phyloP scores from a whole-genome alignment of 2,329 filamentous ascomycete species.

The Aspergillus costaricaensis region DNA sequence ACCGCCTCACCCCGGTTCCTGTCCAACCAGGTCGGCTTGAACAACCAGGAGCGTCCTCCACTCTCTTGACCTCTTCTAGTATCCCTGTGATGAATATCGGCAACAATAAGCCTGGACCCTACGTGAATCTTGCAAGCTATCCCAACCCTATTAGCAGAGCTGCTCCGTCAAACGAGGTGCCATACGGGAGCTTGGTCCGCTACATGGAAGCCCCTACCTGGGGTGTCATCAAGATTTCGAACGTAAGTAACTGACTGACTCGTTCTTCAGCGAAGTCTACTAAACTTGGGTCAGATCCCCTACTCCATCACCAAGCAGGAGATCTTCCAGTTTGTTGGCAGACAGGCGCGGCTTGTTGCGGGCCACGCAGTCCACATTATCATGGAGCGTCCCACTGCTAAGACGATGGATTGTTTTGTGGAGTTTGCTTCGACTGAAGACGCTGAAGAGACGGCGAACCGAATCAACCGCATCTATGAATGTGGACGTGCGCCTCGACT shows the following conservation, averaged over 20 bases:
- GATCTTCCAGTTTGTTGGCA: constrained; percentile 51
- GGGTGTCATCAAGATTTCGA: constrained; percentile 40
- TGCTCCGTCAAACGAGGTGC: constrained; percentile 26
- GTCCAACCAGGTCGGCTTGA: neutral
- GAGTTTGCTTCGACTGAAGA: constrained; percentile 45
- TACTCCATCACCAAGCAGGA: constrained; percentile 54
- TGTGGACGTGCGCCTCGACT: constrained; percentile 46
- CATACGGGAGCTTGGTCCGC: constrained; percentile 30
- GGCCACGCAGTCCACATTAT: constrained; percentile 57
- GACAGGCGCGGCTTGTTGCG: constrained; percentile 42
- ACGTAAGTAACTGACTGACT: constrained; percentile 31
- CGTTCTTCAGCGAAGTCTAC: neutral
- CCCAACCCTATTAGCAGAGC: constrained; percentile 17
- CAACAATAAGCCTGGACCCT: neutral
- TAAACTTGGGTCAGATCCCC: constrained; percentile 44
- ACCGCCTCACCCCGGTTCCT: neutral
- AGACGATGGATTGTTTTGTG: constrained; percentile 57
- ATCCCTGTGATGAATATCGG: neutral
- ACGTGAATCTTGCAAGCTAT: neutral
- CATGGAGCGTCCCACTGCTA: constrained; percentile 59
- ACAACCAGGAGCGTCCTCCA: neutral
- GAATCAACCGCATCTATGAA: constrained; percentile 39
- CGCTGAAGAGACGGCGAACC: constrained; percentile 42
- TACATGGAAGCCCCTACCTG: constrained; percentile 21
- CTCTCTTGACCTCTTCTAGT: neutral